Evolutionary conservation across 495 filamentous ascomycete genomes (phyloP).

Genomic region (Podospora anserina): DNA sequence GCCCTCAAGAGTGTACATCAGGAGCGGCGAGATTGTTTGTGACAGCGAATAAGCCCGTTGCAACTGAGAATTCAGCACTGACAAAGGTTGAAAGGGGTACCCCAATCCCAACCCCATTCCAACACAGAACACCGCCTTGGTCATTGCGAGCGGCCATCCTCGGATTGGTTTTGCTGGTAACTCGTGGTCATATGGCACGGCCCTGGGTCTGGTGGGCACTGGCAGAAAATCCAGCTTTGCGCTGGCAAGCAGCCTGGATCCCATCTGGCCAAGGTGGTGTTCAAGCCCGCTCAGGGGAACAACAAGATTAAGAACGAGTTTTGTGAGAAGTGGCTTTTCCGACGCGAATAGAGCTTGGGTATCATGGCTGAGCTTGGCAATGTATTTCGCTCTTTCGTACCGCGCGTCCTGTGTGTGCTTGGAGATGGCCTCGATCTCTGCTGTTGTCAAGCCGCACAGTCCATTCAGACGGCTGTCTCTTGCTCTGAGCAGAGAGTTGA

Average conservation of each 20-base stretch:
- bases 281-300: constrained; percentile 9
- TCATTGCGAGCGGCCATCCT: not conserved
- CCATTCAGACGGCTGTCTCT: constrained; percentile 7
- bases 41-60: not conserved
- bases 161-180: constrained; percentile 19
- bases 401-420: constrained; percentile 16
- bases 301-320: not conserved
- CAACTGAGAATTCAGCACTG: not conserved
- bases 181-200: constrained; percentile 17
- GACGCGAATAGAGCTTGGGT: constrained; percentile 7
- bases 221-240: constrained; percentile 10
- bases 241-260: not conserved
- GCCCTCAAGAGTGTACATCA: constrained; percentile 3
- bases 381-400: constrained; percentile 4
- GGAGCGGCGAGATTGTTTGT: not conserved
- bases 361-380: constrained; percentile 8
- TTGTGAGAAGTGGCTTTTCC: constrained; percentile 12
- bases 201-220: constrained; percentile 2
- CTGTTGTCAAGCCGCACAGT: constrained; percentile 6
- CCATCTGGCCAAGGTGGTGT: not conserved
- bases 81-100: not conserved
- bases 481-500: constrained; percentile 25
- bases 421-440: constrained; percentile 14
- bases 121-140: not conserved
- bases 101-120: not conserved